Conservation (phyloP, 1,284 basidiomycete genomes). For the Thecaphora frezii region DNA sequence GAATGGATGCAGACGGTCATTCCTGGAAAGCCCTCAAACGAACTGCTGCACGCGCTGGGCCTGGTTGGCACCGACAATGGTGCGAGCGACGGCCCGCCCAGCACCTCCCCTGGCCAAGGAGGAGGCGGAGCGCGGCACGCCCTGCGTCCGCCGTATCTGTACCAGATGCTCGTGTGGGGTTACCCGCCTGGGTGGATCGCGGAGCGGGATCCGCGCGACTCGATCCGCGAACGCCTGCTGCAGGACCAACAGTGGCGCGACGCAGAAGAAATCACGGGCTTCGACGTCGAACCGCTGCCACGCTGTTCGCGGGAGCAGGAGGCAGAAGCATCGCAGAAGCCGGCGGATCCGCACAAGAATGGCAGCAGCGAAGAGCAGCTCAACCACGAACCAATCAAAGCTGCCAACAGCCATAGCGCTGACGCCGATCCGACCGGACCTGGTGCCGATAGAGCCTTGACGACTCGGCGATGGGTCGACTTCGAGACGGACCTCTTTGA, state of each 20-base stretch:
- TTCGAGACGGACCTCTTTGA: constrained; percentile 18
- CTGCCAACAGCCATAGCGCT: no score
- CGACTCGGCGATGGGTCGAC: constrained; percentile 16
- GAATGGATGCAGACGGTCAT: constrained; percentile 12
- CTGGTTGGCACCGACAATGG: background rate
- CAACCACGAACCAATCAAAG: background rate
- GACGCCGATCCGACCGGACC: no score
- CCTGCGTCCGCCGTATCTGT: constrained; percentile 7
- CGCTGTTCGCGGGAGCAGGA: background rate
- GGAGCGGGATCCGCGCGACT: constrained; percentile 8
- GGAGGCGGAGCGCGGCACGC: no score
- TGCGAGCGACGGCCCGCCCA: background rate
- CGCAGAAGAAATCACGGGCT: constrained; percentile 8
- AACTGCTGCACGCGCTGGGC: constrained; percentile 9
- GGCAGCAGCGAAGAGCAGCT: background rate
- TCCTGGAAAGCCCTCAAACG: constrained; percentile 12
- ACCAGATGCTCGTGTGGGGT: constrained; percentile 21
- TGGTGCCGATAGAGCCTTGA: no score
- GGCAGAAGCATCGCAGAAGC: no score
- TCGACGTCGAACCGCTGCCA: constrained; percentile 7
- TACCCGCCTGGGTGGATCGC: constrained; percentile 25
- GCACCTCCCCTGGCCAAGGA: no score
- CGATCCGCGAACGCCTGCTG: constrained; percentile 8
- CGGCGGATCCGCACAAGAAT: background rate
- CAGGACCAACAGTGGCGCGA: constrained; percentile 16